Conservation (phyloP, 2,329 filamentous ascomycete genomes). For the Trichoderma koningii region DNA sequence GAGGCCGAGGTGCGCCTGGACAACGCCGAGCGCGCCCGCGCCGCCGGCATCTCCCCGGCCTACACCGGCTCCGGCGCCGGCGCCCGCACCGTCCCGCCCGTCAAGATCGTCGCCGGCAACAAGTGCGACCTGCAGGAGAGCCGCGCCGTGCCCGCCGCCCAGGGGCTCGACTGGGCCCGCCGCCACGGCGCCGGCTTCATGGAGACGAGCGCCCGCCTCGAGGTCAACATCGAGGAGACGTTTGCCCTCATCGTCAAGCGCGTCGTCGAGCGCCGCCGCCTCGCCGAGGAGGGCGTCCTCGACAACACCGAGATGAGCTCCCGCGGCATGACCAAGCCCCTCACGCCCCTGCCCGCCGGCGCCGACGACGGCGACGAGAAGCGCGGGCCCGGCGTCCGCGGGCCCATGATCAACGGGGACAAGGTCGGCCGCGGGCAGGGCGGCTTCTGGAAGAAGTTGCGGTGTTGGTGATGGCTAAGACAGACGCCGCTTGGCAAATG, state of each 20-base stretch:
- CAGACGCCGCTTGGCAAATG: background rate
- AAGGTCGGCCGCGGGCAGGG: slow-evolving; percentile 46
- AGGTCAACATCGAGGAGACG: slow-evolving; percentile 88
- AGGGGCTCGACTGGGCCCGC: slow-evolving; percentile 77
- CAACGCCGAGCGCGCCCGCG: slow-evolving; percentile 57
- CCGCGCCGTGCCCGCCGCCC: slow-evolving; percentile 67
- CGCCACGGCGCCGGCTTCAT: slow-evolving; percentile 77
- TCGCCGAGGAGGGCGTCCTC: slow-evolving; percentile 51
- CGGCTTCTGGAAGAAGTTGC: slow-evolving; percentile 58
- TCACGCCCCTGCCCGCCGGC: slow-evolving; percentile 54
- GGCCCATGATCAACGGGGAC: slow-evolving; percentile 48
- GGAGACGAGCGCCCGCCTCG: slow-evolving; percentile 81
- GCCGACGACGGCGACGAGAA: slow-evolving; percentile 45
- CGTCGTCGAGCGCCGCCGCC: slow-evolving; percentile 59
- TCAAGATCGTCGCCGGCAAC: slow-evolving; percentile 84
- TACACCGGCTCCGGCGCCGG: slow-evolving; percentile 39
- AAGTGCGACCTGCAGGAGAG: slow-evolving; percentile 78
- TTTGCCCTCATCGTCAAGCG: slow-evolving; percentile 70
- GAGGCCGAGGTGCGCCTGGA: slow-evolving; percentile 71
- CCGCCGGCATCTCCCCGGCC: slow-evolving; percentile 43
- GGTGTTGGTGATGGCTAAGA: slow-evolving; percentile 53
- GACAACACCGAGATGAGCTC: slow-evolving; percentile 50
- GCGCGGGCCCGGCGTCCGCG: slow-evolving; percentile 49
- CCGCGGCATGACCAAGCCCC: slow-evolving; percentile 59
- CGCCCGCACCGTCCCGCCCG: slow-evolving; percentile 62